Evolutionary conservation across 2,329 filamentous ascomycete species (phyloP).

Genomic region (Ustulina deusta): DNA sequence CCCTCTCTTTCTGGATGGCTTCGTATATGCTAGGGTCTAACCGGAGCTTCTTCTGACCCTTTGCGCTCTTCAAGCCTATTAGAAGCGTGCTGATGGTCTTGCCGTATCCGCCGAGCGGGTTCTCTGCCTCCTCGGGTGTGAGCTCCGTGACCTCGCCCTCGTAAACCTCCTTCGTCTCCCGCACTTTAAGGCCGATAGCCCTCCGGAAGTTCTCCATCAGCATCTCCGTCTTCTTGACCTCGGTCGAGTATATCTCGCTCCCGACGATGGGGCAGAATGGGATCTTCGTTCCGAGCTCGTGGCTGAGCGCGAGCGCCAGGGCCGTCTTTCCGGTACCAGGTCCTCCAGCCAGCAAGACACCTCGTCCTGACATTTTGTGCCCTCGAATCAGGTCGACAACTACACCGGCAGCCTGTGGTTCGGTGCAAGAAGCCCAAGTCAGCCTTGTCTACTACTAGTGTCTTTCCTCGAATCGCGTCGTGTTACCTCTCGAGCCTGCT

Average conservation of each 20-base stretch:
- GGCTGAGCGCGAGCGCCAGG: slow-evolving; percentile 92
- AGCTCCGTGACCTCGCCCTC: slow-evolving; percentile 98
- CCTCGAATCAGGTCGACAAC: slow-evolving; percentile 95
- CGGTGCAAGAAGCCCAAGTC: slow-evolving; percentile 28
- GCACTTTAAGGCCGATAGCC: slow-evolving; percentile 95
- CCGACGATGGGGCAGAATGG: slow-evolving; percentile 98
- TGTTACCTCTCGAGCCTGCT: slow-evolving; percentile 83
- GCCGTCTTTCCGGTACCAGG: slow-evolving; percentile 98
- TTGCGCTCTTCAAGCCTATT: slow-evolving; percentile 93
- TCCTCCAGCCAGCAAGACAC: slow-evolving; percentile 91
- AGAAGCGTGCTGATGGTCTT: slow-evolving; percentile 97
- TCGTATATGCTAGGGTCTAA: slow-evolving; percentile 99
- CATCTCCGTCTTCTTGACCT: slow-evolving; percentile 99
- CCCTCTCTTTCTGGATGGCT: slow-evolving; percentile 97
- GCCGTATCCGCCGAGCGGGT: slow-evolving; percentile 94
- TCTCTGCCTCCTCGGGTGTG: slow-evolving; percentile 97
- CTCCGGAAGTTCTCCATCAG: slow-evolving; percentile 99
- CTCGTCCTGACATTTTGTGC: slow-evolving; percentile 97
- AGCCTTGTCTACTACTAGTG: slow-evolving; percentile 32
- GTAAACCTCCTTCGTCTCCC: slow-evolving; percentile 99
- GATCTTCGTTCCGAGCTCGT: slow-evolving; percentile 97
- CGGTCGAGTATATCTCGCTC: slow-evolving; percentile 96
- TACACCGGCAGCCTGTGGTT: slow-evolving; percentile 83
- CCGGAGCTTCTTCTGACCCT: slow-evolving; percentile 96
- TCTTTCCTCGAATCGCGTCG: neutral